phyloP scores from a whole-genome alignment of 257 asterid genomes.

The Fraxinus anomala region DNA sequence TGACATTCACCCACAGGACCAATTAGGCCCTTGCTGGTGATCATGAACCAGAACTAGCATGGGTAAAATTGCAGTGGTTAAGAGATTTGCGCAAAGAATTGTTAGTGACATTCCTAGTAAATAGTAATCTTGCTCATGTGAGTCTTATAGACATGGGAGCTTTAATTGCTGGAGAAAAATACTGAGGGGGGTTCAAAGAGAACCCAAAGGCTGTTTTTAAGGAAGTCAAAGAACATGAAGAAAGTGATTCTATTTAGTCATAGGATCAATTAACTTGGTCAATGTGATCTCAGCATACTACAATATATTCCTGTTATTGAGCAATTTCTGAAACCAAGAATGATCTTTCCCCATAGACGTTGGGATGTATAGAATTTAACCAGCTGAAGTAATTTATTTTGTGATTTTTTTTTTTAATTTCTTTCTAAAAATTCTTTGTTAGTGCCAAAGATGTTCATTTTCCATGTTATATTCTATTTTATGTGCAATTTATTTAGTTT shows the following conservation, averaged over 20 bases:
- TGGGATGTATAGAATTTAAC: neutral
- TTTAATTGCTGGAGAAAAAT: constrained; percentile 63
- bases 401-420: too few species aligned
- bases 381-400: too few species aligned
- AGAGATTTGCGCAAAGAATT: constrained; percentile 66
- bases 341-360: neutral
- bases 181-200: constrained; percentile 67
- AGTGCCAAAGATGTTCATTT: neutral
- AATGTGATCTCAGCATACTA: neutral
- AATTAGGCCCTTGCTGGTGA: constrained; percentile 61
- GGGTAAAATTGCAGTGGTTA: constrained; percentile 64
- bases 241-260: constrained; percentile 48
- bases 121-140: constrained; percentile 59
- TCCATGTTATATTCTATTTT: neutral
- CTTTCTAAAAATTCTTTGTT: neutral
- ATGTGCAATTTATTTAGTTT: neutral
- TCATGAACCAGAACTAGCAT: constrained; percentile 65
- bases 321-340: neutral
- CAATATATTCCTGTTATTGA: neutral
- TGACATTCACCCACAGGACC: constrained; percentile 67
- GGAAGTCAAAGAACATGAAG: constrained; percentile 65
- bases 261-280: too few species aligned
- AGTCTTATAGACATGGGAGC: constrained; percentile 76
- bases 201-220: constrained; percentile 60
- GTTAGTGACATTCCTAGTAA: constrained; percentile 60